phyloP scores from a whole-genome alignment of 1,139 yeast species.

The Geotrichum cucujoidarum region DNA sequence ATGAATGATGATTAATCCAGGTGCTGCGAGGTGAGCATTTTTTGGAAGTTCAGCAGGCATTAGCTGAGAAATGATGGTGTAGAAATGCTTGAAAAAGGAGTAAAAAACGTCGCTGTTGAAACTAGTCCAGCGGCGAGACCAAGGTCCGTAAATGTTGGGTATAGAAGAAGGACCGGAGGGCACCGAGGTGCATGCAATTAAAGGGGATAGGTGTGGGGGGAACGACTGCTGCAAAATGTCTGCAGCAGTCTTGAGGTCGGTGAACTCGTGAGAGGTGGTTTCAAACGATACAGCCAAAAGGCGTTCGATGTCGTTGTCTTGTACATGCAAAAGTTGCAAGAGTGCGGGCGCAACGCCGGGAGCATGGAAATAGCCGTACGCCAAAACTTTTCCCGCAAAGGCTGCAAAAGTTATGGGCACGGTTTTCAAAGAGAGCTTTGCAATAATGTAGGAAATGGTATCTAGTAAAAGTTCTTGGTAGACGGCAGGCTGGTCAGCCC shows the following conservation, averaged over 20 bases:
- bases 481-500: constrained; percentile 41
- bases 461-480: constrained; percentile 36
- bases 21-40: constrained; percentile 34
- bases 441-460: constrained; percentile 56
- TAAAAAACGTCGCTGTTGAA: constrained; percentile 54
- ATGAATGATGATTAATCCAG: constrained; percentile 37
- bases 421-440: constrained; percentile 49
- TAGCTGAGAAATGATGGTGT: constrained; percentile 32
- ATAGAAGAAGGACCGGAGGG: constrained; percentile 2
- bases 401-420: constrained; percentile 61
- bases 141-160: constrained; percentile 52
- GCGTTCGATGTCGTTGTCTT: constrained; percentile 39
- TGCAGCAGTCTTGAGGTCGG: constrained; percentile 20
- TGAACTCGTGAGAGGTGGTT: constrained; percentile 20
- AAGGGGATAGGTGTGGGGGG: constrained; percentile 28
- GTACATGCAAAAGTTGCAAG: constrained; percentile 54
- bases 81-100: constrained; percentile 70
- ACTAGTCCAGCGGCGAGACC: constrained; percentile 64
- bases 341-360: constrained; percentile 61
- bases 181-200: constrained; percentile 25
- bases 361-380: constrained; percentile 56
- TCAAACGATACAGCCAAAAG: constrained; percentile 28
- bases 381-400: constrained; percentile 75
- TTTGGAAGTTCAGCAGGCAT: constrained; percentile 28
- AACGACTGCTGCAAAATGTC: constrained; percentile 25